Base-by-base conservation (phyloP, 2,329 filamentous ascomycete species). In the Hansfordia pulvinata region DNA sequence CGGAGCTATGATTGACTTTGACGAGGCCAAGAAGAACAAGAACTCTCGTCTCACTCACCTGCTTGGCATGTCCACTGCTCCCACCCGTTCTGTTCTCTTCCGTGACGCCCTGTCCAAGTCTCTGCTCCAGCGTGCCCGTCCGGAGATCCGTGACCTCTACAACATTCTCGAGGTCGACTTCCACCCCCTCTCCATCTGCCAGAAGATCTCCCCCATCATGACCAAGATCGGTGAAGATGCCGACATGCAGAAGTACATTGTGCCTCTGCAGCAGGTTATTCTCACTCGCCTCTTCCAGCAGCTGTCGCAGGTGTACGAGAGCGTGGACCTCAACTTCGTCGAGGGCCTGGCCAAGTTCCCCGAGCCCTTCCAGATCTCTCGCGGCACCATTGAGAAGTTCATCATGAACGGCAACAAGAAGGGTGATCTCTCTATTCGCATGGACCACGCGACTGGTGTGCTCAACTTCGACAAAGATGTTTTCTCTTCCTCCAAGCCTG, bases 371-470 rank as follows among this genome's bases (percentile, higher is more conserved):
- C 80, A 94, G 58, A 85, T 96, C 40, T 80, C 72, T 36, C 76
- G 81, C 28, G 75, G 78, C 39, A 93, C 83, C 35, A 92, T 98
- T 40, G 90, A 98, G 66, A 98, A 96, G 63, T 98, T 98, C 67
- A 96, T 98, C 67, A 98, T 98, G 90, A 98, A 98, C 56, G 90
- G 90, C 37, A 96, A 93, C 71, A 98, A 98, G 75, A 98, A 98
- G 72, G 90, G 90, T 30, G 90, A 98, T 44, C 69, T 98, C 23
- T 81, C 90, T 28, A 92, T 98, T 43, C 85, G 90, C 35, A 84
- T 96, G 57, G 83, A 96, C 50, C 90, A 98, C 50, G 85, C 85
- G 35, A 88, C 86, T 28, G 85, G 90, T 33, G 82, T 94, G 26
- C 72, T 98, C 33, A 94, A 85, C 52, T 98, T 98, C 44, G 90